Percentiles rank a stretch among this genome's conserved stretches.
phyloP scores from a whole-genome alignment of 1,284 basidiomycete genomes.

The Marasmius fiardii region DNA sequence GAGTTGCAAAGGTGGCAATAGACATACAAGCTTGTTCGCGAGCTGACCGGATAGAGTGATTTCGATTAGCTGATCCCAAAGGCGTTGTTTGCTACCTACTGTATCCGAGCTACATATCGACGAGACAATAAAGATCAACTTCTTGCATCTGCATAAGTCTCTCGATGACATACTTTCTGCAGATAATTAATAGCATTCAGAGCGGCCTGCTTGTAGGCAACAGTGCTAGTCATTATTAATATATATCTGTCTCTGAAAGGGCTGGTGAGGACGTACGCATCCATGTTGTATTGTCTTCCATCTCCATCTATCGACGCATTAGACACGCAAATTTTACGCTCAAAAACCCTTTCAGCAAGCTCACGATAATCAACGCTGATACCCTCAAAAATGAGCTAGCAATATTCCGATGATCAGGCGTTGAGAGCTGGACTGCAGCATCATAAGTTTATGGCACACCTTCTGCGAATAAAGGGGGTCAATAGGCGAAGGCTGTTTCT shows the following conservation, averaged over 20 bases:
- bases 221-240: slow-evolving; percentile 40
- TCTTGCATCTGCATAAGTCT: neutral
- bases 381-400: slow-evolving; percentile 67
- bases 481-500: slow-evolving; percentile 64
- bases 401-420: neutral
- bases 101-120: slow-evolving; percentile 52
- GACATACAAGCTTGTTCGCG: slow-evolving; percentile 68
- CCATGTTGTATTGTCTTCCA: slow-evolving; percentile 77
- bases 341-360: slow-evolving; percentile 18
- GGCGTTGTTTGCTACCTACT: slow-evolving; percentile 39
- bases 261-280: slow-evolving; percentile 47
- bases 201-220: slow-evolving; percentile 79
- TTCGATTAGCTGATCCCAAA: neutral
- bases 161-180: slow-evolving; percentile 51
- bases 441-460: slow-evolving; percentile 26
- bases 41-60: slow-evolving; percentile 33
- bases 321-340: neutral
- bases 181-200: slow-evolving; percentile 75
- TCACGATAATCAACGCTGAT: slow-evolving; percentile 69
- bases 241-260: neutral
- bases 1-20: neutral
- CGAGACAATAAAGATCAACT: slow-evolving; percentile 3
- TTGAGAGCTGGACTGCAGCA: neutral
- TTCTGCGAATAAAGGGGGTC: slow-evolving; percentile 73
- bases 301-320: slow-evolving; percentile 49